These are phyloP conservation scores for Thraustochytrium sp. DNA, from an alignment of 352 stramenopile species.

Conservation along the genomic window DNA sequence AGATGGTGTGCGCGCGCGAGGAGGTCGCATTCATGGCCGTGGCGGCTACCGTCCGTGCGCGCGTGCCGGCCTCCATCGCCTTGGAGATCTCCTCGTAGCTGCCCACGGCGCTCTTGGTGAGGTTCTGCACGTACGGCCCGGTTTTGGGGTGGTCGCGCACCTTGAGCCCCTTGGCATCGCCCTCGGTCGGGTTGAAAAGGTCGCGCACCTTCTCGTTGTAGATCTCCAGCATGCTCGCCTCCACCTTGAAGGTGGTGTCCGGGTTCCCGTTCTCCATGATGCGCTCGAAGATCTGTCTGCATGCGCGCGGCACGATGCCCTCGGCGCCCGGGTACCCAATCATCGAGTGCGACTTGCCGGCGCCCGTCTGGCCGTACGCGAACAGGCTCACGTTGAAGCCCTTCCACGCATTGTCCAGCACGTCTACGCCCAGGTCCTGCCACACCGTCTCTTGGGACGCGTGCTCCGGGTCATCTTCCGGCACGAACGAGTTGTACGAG, in stretches of 20 bases:
- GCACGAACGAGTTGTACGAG: slow-evolving; percentile 73
- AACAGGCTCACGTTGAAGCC: slow-evolving; percentile 80
- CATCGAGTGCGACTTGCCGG: slow-evolving; percentile 77
- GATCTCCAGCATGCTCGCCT: slow-evolving; percentile 80
- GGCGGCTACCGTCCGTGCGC: slow-evolving; percentile 68
- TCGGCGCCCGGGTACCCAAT: slow-evolving; percentile 70
- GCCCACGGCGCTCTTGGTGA: slow-evolving; percentile 69
- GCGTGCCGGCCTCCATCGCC: slow-evolving; percentile 73
- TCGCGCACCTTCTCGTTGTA: slow-evolving; percentile 76
- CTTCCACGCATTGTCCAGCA: slow-evolving; percentile 77
- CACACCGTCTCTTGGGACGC: slow-evolving; percentile 72
- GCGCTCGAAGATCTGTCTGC: slow-evolving; percentile 70
- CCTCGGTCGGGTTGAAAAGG: slow-evolving; percentile 65
- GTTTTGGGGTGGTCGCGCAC: slow-evolving; percentile 73
- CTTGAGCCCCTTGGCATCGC: slow-evolving; percentile 65
- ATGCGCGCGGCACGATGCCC: slow-evolving; percentile 72
- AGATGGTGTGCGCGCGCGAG: slow-evolving; percentile 92
- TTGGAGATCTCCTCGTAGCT: slow-evolving; percentile 70
- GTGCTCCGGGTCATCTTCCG: slow-evolving; percentile 57
- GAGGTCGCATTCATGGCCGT: slow-evolving; percentile 91
- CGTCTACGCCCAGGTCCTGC: slow-evolving; percentile 70
- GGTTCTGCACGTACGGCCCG: slow-evolving; percentile 68
- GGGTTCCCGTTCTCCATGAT: slow-evolving; percentile 58
- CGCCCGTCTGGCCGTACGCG: slow-evolving; percentile 73
- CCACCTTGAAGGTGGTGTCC: slow-evolving; percentile 67